Base-by-base conservation (phyloP, 495 filamentous ascomycete genomes). In the Penicilliopsis zonata region DNA sequence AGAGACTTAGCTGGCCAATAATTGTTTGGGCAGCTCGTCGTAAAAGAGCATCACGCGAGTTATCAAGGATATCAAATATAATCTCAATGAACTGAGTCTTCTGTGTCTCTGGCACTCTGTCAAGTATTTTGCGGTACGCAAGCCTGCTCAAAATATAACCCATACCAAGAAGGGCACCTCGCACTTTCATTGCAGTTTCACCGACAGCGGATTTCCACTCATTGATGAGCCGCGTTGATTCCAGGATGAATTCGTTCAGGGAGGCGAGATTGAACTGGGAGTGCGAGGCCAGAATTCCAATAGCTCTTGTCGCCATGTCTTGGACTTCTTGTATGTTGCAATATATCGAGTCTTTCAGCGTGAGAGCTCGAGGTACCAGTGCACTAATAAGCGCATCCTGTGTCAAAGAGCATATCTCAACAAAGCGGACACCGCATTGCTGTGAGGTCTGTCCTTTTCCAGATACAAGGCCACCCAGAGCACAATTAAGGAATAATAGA, bases 221-320 rank as follows among this genome's bases (percentile, higher is more conserved):
- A 18, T 52, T 34, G 1, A 66, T 47, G 10, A 54, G 62, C 17
- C 42, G 38, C 12, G 59, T 43, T 18, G 77, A 50, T 7, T 57
- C 45, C 0, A 42, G 23, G 3, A 71, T 40, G 16, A 72, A 57
- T n/a, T 42, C 47, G 5, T 42, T 35, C 10, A 74, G 36, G 3
- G 52, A 33, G 3, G 35, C 35, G 10, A 56, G 44, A 7, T 53
- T 12, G 15, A 64, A 63, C 33, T 60, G 43, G 13, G 67, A 61
- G 42, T 86, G 77, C 2, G 83, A 78, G 2, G 71, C 76, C 2
- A 96, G 55, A 15, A 95, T 74, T 3, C 90, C 90, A 40, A 88
- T 78, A 0, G 77, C 70, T 30, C 75, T 72, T 18, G 84, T 74
- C 5, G 77, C 72, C 10, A 71, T 58, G 24, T 57, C 54, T 20